Evolutionary conservation across 352 stramenopile genomes (phyloP).

Genomic region (Aphanomyces stellatus): DNA sequence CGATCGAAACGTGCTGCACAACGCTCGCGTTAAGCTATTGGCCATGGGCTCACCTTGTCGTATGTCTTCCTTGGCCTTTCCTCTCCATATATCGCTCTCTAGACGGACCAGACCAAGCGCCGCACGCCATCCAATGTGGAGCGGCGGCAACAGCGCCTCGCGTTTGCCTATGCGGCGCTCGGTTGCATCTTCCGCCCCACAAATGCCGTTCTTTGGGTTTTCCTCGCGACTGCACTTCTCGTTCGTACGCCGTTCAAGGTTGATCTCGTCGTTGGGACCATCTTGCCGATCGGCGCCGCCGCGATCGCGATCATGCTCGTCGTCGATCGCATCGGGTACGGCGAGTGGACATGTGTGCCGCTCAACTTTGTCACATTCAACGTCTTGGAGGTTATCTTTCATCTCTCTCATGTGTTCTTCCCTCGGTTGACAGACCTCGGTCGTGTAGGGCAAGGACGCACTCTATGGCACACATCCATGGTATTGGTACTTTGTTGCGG

Average conservation of each 20-base stretch:
- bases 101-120: too few relatives aligned
- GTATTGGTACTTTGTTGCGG: conserved; percentile 79
- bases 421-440: neutral
- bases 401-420: neutral
- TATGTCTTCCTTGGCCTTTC: conserved; percentile 26
- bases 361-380: conserved; percentile 86
- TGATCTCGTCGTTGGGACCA: conserved; percentile 14
- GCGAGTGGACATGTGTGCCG: conserved; percentile 76
- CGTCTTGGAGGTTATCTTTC: conserved; percentile 73
- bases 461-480: conserved; percentile 74
- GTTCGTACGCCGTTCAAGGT: neutral
- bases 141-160: conserved; percentile 4
- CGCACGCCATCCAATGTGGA: neutral
- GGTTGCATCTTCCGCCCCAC: conserved; percentile 78
- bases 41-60: conserved; percentile 61
- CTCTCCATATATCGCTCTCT: too few relatives aligned
- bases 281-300: conserved; percentile 49
- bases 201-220: conserved; percentile 42
- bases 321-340: conserved; percentile 70
- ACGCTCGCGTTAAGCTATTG: conserved; percentile 61
- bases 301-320: conserved; percentile 50
- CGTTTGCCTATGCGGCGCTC: conserved; percentile 46
- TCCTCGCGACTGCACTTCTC: neutral
- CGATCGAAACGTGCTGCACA: conserved; percentile 72
- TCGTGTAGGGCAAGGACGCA: conserved; percentile 56